phyloP scores from a whole-genome alignment of 2,329 filamentous ascomycete genomes.

The Chaetomium strumarium region DNA sequence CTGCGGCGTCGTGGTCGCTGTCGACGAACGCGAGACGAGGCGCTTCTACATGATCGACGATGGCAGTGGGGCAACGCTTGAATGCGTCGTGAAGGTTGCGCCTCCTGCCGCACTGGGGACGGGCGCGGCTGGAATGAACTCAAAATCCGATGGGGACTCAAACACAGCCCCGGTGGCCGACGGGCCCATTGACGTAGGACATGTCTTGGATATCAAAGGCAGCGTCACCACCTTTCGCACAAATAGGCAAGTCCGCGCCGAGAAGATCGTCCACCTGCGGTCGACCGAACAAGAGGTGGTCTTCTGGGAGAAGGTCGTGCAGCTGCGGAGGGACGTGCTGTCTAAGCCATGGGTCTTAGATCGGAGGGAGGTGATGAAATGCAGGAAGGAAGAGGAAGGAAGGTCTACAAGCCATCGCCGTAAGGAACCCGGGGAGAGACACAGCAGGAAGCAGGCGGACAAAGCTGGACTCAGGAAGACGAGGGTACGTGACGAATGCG shows the following conservation, averaged over 20 bases:
- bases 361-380: constrained; percentile 43
- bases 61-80: constrained; percentile 55
- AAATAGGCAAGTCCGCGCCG: constrained; percentile 46
- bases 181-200: constrained; percentile 43
- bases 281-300: constrained; percentile 52
- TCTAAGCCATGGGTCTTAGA: constrained; percentile 50
- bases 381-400: constrained; percentile 42
- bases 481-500: neutral
- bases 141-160: neutral
- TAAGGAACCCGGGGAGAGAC: constrained; percentile 10
- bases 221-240: constrained; percentile 42
- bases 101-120: neutral
- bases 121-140: neutral
- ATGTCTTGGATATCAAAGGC: constrained; percentile 53
- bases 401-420: constrained; percentile 11
- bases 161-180: constrained; percentile 14
- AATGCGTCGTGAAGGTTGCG: constrained; percentile 33
- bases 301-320: constrained; percentile 51
- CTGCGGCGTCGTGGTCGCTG: constrained; percentile 61
- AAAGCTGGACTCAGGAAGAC: neutral
- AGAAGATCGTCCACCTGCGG: constrained; percentile 42
- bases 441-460: constrained; percentile 10
- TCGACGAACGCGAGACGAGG: constrained; percentile 44
- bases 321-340: constrained; percentile 47
- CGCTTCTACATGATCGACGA: constrained; percentile 58